phyloP scores from a whole-genome alignment of 768 basidiomycete genomes.

The Rhizopogon salebrosus region DNA sequence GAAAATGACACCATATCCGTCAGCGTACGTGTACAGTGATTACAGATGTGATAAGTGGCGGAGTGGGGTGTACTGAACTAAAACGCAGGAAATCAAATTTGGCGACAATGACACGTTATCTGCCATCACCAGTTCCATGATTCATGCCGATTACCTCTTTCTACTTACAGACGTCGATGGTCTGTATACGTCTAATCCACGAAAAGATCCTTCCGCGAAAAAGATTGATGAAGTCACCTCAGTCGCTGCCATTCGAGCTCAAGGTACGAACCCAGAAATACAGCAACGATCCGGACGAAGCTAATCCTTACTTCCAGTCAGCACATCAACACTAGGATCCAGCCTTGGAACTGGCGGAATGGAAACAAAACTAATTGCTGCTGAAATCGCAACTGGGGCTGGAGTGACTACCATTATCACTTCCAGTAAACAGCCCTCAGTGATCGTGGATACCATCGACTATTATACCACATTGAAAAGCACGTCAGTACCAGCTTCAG shows the following conservation, averaged over 20 bases:
- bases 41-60: neutral
- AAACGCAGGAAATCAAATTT: constrained; percentile 94
- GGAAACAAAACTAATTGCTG: constrained; percentile 98
- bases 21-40: constrained; percentile 64
- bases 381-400: constrained; percentile 93
- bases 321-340: constrained; percentile 87
- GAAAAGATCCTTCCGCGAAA: constrained; percentile 79
- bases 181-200: constrained; percentile 91
- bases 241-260: constrained; percentile 69
- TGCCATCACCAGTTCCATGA: constrained; percentile 95
- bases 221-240: constrained; percentile 81
- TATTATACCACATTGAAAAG: constrained; percentile 51
- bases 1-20: constrained; percentile 99
- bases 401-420: constrained; percentile 91
- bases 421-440: constrained; percentile 72
- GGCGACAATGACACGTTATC: constrained; percentile 98
- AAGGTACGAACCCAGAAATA: constrained; percentile 47
- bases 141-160: constrained; percentile 96
- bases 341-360: constrained; percentile 96
- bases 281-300: neutral
- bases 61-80: neutral
- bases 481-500: constrained; percentile 30
- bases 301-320: constrained; percentile 48
- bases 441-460: constrained; percentile 78
- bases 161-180: constrained; percentile 96